Percentiles rank a stretch among this genome's conserved stretches.
These are phyloP conservation scores for Ustulina deusta DNA, from an alignment of 2,329 filamentous ascomycete species.

Conservation along the genomic window DNA sequence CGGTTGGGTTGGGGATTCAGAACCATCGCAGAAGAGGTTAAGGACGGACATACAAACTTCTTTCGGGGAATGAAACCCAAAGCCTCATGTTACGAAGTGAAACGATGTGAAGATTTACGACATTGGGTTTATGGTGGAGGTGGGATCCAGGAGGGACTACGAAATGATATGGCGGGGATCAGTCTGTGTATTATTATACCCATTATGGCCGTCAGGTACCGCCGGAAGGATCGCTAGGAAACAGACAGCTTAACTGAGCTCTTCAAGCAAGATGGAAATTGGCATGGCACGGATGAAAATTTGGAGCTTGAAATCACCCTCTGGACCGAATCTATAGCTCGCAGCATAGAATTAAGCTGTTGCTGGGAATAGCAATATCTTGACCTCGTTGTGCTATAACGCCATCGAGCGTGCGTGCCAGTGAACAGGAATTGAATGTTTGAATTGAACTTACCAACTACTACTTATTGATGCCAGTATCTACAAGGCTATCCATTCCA, in stretches of 20 bases:
- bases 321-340: slow-evolving; percentile 11
- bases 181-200: slow-evolving; percentile 34
- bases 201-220: slow-evolving; percentile 6
- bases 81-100: slow-evolving; percentile 30
- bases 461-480: not conserved
- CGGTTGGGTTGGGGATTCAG: slow-evolving; percentile 66
- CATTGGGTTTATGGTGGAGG: slow-evolving; percentile 13
- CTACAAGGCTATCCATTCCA: not conserved
- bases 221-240: not conserved
- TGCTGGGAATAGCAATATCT: not conserved
- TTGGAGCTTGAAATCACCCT: not conserved
- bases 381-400: not conserved
- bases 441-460: not conserved
- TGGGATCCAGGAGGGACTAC: slow-evolving; percentile 1
- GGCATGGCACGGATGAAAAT: slow-evolving; percentile 12
- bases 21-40: slow-evolving; percentile 32
- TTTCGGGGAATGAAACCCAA: not conserved
- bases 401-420: too few relatives aligned
- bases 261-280: not conserved
- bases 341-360: slow-evolving; percentile 14
- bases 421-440: too few relatives aligned
- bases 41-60: not conserved
- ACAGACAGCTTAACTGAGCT: not conserved
- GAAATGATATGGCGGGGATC: slow-evolving; percentile 21
- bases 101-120: slow-evolving; percentile 34